A percentile compares a stretch with the other conserved stretches of the same genome.
These are phyloP conservation scores for Wickerhamiella bombiphila DNA, from an alignment of 805 yeast genomes.

Conservation along the genomic window DNA sequence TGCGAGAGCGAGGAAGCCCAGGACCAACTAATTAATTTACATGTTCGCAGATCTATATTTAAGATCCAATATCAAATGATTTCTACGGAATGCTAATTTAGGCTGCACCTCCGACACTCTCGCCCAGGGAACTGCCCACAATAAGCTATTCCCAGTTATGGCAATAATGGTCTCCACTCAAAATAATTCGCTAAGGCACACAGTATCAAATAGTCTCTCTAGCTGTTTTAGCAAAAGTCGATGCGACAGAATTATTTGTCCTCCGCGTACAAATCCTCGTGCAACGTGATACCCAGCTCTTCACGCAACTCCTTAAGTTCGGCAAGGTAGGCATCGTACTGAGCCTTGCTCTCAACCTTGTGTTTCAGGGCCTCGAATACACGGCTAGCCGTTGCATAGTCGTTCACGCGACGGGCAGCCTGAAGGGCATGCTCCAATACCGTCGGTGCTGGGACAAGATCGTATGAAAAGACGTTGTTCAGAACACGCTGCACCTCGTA, in stretches of 20 bases:
- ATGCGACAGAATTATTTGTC: slow-evolving; percentile 10
- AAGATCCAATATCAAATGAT: too few relatives aligned
- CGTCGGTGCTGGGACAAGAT: slow-evolving; percentile 94
- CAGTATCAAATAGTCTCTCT: too few relatives aligned
- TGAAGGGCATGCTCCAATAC: slow-evolving; percentile 90
- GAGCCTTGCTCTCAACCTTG: slow-evolving; percentile 89
- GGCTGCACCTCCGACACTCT: too few relatives aligned
- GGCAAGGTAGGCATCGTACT: slow-evolving; percentile 89
- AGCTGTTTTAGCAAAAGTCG: too few relatives aligned
- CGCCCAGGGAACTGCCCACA: too few relatives aligned
- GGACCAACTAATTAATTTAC: too few relatives aligned
- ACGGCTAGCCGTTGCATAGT: slow-evolving; percentile 96
- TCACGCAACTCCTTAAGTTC: slow-evolving; percentile 84
- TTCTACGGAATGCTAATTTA: too few relatives aligned
- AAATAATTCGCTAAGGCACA: too few relatives aligned
- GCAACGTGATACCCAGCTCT: slow-evolving; percentile 84
- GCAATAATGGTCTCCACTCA: too few relatives aligned
- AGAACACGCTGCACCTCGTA: slow-evolving; percentile 86
- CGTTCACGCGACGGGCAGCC: slow-evolving; percentile 98
- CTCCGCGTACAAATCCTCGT: slow-evolving; percentile 61
- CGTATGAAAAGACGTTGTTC: slow-evolving; percentile 96
- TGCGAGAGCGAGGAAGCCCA: too few relatives aligned
- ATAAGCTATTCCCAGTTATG: too few relatives aligned
- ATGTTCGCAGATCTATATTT: too few relatives aligned
- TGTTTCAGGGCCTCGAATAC: slow-evolving; percentile 89